Evolutionary conservation across 2,329 filamentous ascomycete genomes (phyloP).

Genomic region (Diaporthe humulicola): DNA sequence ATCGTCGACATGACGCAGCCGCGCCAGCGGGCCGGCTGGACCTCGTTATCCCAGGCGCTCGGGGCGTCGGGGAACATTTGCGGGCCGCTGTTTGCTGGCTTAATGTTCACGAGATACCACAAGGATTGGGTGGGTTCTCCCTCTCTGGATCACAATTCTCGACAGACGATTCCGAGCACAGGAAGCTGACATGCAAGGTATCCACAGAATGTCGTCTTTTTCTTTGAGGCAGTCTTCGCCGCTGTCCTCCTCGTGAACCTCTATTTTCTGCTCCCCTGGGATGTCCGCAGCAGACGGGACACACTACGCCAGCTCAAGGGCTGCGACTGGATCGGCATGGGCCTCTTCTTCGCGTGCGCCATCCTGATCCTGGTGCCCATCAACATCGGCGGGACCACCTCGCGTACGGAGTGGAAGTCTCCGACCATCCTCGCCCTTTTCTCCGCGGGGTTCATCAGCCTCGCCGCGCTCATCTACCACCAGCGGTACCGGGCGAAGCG

Average conservation of each 20-base stretch:
- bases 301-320: constrained; percentile 5
- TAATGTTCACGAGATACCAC: neutral
- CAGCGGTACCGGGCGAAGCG: constrained; percentile 15
- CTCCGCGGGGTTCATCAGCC: neutral
- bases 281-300: neutral
- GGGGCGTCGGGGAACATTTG: constrained; percentile 38
- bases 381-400: constrained; percentile 32
- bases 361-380: constrained; percentile 32
- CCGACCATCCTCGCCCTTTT: constrained; percentile 2
- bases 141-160: no score
- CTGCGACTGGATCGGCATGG: constrained; percentile 38
- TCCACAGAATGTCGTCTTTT: constrained; percentile 33
- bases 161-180: neutral
- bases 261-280: constrained; percentile 22
- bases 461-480: constrained; percentile 26
- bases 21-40: constrained; percentile 34
- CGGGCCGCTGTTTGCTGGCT: constrained; percentile 29
- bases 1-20: constrained; percentile 37
- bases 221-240: constrained; percentile 14
- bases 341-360: constrained; percentile 31
- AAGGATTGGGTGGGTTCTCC: constrained; percentile 28
- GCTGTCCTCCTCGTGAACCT: neutral
- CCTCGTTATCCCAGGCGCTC: constrained; percentile 30
- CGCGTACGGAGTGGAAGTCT: constrained; percentile 16
- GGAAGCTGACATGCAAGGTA: neutral